Conservation (phyloP, 306 rosid species). For the Trichosanthes cucumerina region DNA sequence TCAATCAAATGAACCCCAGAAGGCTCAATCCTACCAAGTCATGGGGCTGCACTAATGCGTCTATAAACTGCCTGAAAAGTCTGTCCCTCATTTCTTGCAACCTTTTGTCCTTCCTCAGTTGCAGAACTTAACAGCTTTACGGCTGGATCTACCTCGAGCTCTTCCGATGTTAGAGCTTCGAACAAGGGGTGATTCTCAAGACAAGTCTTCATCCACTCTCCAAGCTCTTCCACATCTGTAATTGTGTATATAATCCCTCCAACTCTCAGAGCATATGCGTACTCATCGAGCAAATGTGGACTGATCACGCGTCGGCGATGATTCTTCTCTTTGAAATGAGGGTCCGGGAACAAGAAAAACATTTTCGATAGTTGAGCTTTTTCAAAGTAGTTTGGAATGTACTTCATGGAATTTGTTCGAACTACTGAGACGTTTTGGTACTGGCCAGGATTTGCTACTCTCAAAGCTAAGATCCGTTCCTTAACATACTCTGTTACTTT, state of each 20-base stretch:
- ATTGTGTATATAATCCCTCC: constrained; percentile 89
- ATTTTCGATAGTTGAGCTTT: constrained; percentile 79
- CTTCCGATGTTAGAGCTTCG: constrained; percentile 55
- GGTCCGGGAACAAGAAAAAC: constrained; percentile 96
- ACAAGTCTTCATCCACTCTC: constrained; percentile 90
- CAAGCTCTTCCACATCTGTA: constrained; percentile 93
- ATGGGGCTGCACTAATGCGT: constrained; percentile 41
- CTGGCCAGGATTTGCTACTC: constrained; percentile 60
- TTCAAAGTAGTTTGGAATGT: constrained; percentile 83
- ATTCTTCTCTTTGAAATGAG: constrained; percentile 98
- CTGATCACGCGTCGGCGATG: constrained; percentile 92
- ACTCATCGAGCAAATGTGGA: constrained; percentile 77
- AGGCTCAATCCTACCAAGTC: constrained; percentile 5
- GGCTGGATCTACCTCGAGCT: constrained; percentile 77
- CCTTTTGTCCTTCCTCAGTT: constrained; percentile 98
- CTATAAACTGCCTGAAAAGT: constrained; percentile 69
- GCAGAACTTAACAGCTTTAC: constrained; percentile 61
- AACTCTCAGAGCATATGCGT: constrained; percentile 59
- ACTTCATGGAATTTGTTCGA: constrained; percentile 93
- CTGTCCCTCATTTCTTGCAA: constrained; percentile 86
- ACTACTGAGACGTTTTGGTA: constrained; percentile 83
- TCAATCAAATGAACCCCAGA: neutral
- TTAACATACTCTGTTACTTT: constrained; percentile 89
- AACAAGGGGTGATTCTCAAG: constrained; percentile 82
- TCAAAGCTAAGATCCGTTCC: constrained; percentile 67